These are phyloP conservation scores for Pseudopyrenochaeta lycopersici DNA, from an alignment of 2,329 filamentous ascomycete genomes.

Conservation along the genomic window DNA sequence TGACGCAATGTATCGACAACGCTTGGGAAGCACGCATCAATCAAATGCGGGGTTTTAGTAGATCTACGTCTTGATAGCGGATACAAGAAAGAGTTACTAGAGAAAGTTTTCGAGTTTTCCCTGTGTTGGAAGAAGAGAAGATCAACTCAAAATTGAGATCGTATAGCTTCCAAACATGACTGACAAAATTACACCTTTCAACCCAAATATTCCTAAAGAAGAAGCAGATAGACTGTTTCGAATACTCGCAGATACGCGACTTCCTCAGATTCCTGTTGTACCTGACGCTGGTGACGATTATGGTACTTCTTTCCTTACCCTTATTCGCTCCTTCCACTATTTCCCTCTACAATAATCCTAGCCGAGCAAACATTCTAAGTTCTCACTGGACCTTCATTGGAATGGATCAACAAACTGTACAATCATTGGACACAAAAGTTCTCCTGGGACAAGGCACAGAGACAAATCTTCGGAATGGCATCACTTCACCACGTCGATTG, in stretches of 20 bases:
- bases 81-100: too few relatives aligned
- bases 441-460: slow-evolving; percentile 44
- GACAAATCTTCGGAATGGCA: slow-evolving; percentile 42
- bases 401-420: slow-evolving; percentile 48
- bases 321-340: not conserved
- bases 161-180: not conserved
- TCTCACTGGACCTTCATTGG: slow-evolving; percentile 26
- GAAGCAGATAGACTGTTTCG: slow-evolving; percentile 48
- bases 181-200: slow-evolving; percentile 41
- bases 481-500: slow-evolving; percentile 48
- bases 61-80: too few relatives aligned
- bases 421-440: slow-evolving; percentile 46
- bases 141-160: too few relatives aligned
- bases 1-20: too few relatives aligned
- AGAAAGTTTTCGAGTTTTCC: too few relatives aligned
- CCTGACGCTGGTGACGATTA: slow-evolving; percentile 48
- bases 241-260: slow-evolving; percentile 46
- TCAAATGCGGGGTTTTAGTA: too few relatives aligned
- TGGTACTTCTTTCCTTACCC: slow-evolving; percentile 18
- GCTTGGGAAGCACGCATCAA: too few relatives aligned
- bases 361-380: slow-evolving; percentile 4
- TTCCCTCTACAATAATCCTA: not conserved
- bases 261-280: slow-evolving; percentile 46
- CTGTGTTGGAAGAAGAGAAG: too few relatives aligned
- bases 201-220: slow-evolving; percentile 42